A percentile compares a stretch with the other conserved stretches of the same genome.
Conservation (phyloP, 441 rosid species). For the Corymbia citriodora region DNA sequence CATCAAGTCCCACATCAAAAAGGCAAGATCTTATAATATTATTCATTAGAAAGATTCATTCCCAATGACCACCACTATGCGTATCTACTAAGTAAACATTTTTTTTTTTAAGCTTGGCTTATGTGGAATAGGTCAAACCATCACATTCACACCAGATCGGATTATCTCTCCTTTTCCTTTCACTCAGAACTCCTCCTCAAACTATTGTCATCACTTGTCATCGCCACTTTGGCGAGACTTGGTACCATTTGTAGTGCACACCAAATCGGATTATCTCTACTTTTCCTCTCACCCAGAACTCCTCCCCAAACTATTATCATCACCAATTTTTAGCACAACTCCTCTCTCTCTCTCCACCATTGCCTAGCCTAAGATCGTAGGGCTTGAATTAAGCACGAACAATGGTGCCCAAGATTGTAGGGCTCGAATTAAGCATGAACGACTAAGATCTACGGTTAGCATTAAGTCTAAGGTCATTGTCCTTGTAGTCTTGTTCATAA, state of each 20-base stretch:
- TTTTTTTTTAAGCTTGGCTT: not conserved
- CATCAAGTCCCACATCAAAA: not conserved
- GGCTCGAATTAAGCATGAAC: too few species aligned
- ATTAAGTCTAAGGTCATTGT: too few species aligned
- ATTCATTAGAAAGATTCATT: not conserved
- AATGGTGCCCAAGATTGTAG: too few species aligned
- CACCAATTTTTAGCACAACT: not conserved
- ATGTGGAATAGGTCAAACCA: not conserved
- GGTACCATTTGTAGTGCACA: too few species aligned
- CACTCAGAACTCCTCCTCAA: not conserved
- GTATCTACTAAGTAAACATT: not conserved
- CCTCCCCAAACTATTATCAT: too few species aligned
- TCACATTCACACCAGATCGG: not conserved
- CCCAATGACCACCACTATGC: not conserved
- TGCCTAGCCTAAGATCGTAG: too few species aligned
- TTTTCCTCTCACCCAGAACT: too few species aligned
- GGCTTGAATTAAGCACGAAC: too few species aligned
- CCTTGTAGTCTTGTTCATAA: too few species aligned
- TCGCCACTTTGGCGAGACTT: not conserved
- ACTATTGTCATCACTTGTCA: not conserved
- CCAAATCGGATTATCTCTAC: too few species aligned
- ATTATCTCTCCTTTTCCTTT: not conserved
- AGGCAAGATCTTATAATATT: not conserved
- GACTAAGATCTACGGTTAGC: too few species aligned
- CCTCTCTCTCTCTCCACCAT: too few species aligned